Evolutionary conservation across 2,329 filamentous ascomycete species (phyloP).

Genomic region (Pleoardoris graminearum): DNA sequence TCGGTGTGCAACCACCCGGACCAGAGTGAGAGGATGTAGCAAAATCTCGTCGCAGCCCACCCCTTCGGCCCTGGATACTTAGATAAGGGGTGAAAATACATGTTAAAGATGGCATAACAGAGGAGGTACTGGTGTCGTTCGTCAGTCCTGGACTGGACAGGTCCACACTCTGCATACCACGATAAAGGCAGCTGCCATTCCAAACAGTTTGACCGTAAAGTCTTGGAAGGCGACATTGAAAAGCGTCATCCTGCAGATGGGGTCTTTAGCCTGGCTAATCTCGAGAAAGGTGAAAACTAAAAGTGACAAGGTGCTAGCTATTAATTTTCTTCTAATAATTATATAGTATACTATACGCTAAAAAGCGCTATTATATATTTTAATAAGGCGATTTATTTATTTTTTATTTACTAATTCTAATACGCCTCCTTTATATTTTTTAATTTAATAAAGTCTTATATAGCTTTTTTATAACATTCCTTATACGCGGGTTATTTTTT

Average conservation of each 20-base stretch:
- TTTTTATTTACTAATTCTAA: too few relatives aligned
- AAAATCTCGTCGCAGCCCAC: conserved; percentile 1
- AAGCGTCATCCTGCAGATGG: conserved; percentile 19
- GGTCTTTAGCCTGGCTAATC: conserved; percentile 51
- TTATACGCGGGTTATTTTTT: too few relatives aligned
- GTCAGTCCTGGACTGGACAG: not conserved
- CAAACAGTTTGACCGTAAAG: not conserved
- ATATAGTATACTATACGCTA: too few relatives aligned
- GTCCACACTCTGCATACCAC: not conserved
- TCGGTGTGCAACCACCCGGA: conserved; percentile 1
- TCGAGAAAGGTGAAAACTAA: too few relatives aligned
- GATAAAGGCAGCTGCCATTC: not conserved
- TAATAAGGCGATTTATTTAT: too few relatives aligned
- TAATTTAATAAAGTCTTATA: too few relatives aligned
- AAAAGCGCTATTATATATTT: too few relatives aligned
- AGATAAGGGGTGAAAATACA: conserved; percentile 12
- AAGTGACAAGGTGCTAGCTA: too few relatives aligned
- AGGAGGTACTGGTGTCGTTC: not conserved
- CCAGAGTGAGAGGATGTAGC: not conserved
- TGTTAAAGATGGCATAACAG: conserved; percentile 6
- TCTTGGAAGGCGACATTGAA: not conserved
- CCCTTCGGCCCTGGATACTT: conserved; percentile 7
- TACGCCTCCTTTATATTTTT: too few relatives aligned
- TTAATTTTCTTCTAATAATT: too few relatives aligned
- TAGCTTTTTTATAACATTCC: too few relatives aligned